phyloP scores from a whole-genome alignment of 257 asterid species.

The Anisodus tanguticus region DNA sequence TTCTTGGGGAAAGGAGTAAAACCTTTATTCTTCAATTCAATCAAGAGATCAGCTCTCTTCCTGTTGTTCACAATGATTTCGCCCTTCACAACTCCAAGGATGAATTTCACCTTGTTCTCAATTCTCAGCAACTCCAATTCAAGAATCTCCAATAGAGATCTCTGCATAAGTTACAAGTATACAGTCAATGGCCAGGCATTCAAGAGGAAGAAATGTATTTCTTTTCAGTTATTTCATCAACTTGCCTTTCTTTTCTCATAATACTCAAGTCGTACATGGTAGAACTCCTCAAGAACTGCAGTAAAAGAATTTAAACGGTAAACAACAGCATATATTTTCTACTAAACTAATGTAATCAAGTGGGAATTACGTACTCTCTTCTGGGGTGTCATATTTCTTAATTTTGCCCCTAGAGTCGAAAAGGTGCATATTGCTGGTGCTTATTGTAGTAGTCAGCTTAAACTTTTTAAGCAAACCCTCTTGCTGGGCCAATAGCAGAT shows the following conservation, averaged over 20 bases:
- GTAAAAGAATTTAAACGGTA: conserved; percentile 24
- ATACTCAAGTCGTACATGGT: conserved; percentile 68
- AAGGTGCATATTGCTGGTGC: conserved; percentile 94
- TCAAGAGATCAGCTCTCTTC: conserved; percentile 74
- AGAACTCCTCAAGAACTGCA: conserved; percentile 96
- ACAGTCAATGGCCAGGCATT: neutral
- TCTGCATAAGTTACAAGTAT: conserved; percentile 50
- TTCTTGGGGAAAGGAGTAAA: conserved; percentile 88
- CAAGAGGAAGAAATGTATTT: neutral
- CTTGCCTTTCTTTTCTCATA: conserved; percentile 86
- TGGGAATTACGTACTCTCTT: conserved; percentile 69
- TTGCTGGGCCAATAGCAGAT: conserved; percentile 59
- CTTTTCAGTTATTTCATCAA: conserved; percentile 21
- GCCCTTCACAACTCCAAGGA: conserved; percentile 80
- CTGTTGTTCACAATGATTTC: conserved; percentile 84
- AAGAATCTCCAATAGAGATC: conserved; percentile 65
- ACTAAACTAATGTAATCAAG: conserved; percentile 14
- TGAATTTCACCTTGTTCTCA: conserved; percentile 83
- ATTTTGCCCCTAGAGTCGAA: conserved; percentile 81
- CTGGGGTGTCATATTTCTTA: conserved; percentile 92
- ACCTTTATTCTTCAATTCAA: conserved; percentile 83
- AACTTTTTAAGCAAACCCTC: conserved; percentile 84
- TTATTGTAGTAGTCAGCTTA: conserved; percentile 72
- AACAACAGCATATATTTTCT: neutral
- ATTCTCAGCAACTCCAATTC: conserved; percentile 74